phyloP scores from a whole-genome alignment of 1,139 yeast species.

The Geotrichum histeridarum region DNA sequence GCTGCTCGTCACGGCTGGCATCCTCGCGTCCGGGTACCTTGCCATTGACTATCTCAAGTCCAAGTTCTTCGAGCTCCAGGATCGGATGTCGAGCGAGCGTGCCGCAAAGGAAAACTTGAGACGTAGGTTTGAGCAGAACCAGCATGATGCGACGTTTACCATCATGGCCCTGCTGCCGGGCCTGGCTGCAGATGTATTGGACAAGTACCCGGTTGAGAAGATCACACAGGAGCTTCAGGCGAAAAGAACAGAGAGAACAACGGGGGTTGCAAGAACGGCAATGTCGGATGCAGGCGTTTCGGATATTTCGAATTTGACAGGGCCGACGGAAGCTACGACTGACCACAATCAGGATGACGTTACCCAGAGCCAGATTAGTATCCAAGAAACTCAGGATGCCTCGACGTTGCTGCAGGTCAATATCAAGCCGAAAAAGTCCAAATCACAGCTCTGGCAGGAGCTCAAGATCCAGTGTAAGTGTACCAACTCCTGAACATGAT shows the following conservation, averaged over 20 bases:
- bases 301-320: constrained; percentile 38
- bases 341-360: not conserved
- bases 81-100: constrained; percentile 65
- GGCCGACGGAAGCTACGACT: constrained; percentile 15
- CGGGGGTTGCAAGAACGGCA: constrained; percentile 16
- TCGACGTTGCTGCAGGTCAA: constrained; percentile 16
- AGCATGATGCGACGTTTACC: constrained; percentile 82
- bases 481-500: constrained; percentile 23
- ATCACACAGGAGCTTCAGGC: constrained; percentile 67
- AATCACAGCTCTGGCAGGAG: constrained; percentile 78
- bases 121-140: constrained; percentile 78
- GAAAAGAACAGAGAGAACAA: constrained; percentile 44
- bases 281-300: constrained; percentile 20
- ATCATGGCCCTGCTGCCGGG: constrained; percentile 80
- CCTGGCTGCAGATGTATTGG: constrained; percentile 58
- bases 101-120: constrained; percentile 58
- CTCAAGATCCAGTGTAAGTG: constrained; percentile 51
- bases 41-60: constrained; percentile 54
- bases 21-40: constrained; percentile 55
- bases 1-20: constrained; percentile 53
- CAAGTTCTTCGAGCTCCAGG: constrained; percentile 62
- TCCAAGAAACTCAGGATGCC: constrained; percentile 5
- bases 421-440: constrained; percentile 40
- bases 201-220: constrained; percentile 63
- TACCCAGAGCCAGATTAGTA: constrained; percentile 7